A percentile compares a stretch with the other conserved stretches of the same genome.
phyloP scores from a whole-genome alignment of 139 green algal genomes.

The Chara braunii region DNA sequence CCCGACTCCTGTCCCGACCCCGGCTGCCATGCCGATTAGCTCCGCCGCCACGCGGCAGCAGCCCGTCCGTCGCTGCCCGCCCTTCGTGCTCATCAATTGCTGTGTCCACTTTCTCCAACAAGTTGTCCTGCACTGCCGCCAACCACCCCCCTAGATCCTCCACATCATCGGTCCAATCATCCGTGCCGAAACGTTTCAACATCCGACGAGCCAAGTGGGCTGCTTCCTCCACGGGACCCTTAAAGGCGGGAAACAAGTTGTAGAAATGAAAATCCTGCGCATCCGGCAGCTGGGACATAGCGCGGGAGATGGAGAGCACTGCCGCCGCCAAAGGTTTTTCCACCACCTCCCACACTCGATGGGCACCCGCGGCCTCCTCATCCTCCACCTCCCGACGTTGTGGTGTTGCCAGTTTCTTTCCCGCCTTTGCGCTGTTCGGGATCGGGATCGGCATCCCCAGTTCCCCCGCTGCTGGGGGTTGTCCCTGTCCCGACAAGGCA shows the following conservation, averaged over 20 bases:
- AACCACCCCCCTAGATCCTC: conserved; percentile 19
- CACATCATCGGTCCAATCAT: conserved; percentile 6
- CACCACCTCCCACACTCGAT: background rate
- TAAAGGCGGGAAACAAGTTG: conserved; percentile 23
- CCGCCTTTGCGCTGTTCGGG: too few species aligned
- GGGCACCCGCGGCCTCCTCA: background rate
- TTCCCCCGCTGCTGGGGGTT: too few species aligned
- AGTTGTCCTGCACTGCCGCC: conserved; percentile 6
- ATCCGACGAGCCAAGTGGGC: background rate
- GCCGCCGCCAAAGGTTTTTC: background rate
- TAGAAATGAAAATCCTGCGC: conserved; percentile 34
- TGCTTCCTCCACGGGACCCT: background rate
- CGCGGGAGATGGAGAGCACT: background rate
- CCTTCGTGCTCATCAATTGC: conserved; percentile 9
- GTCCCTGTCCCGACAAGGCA: too few species aligned
- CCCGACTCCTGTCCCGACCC: too few species aligned
- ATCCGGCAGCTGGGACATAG: background rate
- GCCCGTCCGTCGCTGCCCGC: too few species aligned
- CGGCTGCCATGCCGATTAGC: too few species aligned
- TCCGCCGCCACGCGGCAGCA: too few species aligned
- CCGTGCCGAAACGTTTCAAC: conserved; percentile 9
- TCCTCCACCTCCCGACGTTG: too few species aligned
- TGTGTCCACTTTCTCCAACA: conserved; percentile 18
- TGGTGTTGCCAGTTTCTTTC: too few species aligned
- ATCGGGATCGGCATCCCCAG: too few species aligned